A percentile compares a stretch with the other conserved stretches of the same genome.
These are phyloP conservation scores for Ophiostoma australiae DNA, from an alignment of 2,329 filamentous ascomycete genomes.

Conservation along the genomic window DNA sequence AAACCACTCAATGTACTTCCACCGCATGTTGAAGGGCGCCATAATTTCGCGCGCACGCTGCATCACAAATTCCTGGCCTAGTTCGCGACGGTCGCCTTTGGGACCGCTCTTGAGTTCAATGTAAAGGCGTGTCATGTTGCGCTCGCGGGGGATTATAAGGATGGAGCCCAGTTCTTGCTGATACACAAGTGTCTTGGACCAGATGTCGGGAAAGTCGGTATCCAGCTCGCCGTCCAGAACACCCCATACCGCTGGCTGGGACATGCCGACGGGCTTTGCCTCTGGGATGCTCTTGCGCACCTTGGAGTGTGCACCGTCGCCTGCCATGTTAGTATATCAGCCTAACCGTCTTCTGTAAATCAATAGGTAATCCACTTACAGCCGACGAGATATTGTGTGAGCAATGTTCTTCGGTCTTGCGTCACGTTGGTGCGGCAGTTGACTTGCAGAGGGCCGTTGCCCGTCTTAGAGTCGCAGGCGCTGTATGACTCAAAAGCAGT, in stretches of 20 bases:
- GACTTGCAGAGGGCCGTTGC: slow-evolving; percentile 44
- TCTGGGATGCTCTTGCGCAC: slow-evolving; percentile 59
- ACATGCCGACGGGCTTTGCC: slow-evolving; percentile 29
- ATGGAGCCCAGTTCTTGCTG: slow-evolving; percentile 64
- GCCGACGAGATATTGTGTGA: slow-evolving; percentile 62
- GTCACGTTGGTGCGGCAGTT: slow-evolving; percentile 50
- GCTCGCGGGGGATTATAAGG: slow-evolving; percentile 67
- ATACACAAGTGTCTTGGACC: slow-evolving; percentile 67
- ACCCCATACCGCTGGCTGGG: slow-evolving; percentile 53
- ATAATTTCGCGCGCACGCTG: slow-evolving; percentile 55
- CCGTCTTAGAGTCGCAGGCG: slow-evolving; percentile 42
- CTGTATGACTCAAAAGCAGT: slow-evolving; percentile 58
- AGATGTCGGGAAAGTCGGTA: slow-evolving; percentile 69
- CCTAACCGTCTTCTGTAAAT: background rate
- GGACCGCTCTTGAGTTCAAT: slow-evolving; percentile 48
- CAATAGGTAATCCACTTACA: slow-evolving; percentile 40
- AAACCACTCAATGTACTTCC: slow-evolving; percentile 64
- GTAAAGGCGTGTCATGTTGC: slow-evolving; percentile 64
- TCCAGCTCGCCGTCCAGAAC: slow-evolving; percentile 66
- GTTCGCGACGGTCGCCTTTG: slow-evolving; percentile 33
- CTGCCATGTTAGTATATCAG: slow-evolving; percentile 31
- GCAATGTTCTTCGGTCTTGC: slow-evolving; percentile 43
- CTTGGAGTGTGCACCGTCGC: slow-evolving; percentile 67
- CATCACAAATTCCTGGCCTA: slow-evolving; percentile 61
- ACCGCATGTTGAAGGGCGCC: slow-evolving; percentile 52